Percentiles rank a stretch among this genome's conserved stretches.
Evolutionary conservation across 495 filamentous ascomycete species (phyloP).

Genomic region (Penicillium atrosanguineum): DNA sequence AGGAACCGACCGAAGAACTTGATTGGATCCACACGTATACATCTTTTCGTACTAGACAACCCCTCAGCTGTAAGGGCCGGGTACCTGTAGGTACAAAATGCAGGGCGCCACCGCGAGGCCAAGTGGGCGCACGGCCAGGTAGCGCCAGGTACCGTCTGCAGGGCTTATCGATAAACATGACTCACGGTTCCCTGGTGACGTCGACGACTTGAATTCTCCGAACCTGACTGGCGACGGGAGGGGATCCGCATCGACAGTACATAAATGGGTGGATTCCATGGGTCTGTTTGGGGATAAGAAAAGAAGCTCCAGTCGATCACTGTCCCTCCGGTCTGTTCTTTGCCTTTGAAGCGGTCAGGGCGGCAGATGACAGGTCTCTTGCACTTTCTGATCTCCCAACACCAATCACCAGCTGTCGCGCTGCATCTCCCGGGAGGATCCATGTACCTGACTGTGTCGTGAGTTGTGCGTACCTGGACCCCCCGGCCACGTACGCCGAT

Average conservation of each 20-base stretch:
- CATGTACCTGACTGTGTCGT: slow-evolving; percentile 20
- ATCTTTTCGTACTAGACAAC: too few species aligned
- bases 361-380: slow-evolving; percentile 20
- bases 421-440: slow-evolving; percentile 18
- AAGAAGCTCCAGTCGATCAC: neutral
- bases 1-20: neutral
- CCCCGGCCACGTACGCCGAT: slow-evolving; percentile 20
- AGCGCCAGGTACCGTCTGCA: slow-evolving; percentile 31
- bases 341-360: slow-evolving; percentile 26
- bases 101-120: slow-evolving; percentile 16
- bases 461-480: slow-evolving; percentile 17
- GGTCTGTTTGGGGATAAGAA: neutral
- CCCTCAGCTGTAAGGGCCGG: slow-evolving; percentile 8
- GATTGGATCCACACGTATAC: neutral
- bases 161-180: slow-evolving; percentile 24
- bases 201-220: slow-evolving; percentile 13
- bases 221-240: neutral
- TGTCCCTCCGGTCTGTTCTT: neutral
- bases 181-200: slow-evolving; percentile 10
- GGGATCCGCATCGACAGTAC: neutral
- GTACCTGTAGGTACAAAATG: slow-evolving; percentile 31
- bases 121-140: slow-evolving; percentile 16
- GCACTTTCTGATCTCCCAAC: neutral
- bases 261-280: neutral
- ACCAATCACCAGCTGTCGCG: neutral